phyloP scores from a whole-genome alignment of 306 rosid genomes.

The Carpinus fangiana region DNA sequence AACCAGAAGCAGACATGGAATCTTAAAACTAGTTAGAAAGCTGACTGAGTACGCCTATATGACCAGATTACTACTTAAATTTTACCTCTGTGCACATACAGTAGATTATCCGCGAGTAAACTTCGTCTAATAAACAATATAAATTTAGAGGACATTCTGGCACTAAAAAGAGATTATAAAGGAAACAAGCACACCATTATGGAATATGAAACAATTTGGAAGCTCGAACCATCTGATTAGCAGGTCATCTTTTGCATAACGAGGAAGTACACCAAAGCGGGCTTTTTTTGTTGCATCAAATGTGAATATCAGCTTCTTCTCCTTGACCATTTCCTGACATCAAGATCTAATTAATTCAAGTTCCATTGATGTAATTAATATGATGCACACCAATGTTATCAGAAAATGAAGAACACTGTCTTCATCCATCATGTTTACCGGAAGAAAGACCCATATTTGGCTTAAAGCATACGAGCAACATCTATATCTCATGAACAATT shows the following conservation, averaged over 20 bases:
- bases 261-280: conserved; percentile 91
- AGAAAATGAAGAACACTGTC: background rate
- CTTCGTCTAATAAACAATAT: background rate
- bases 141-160: background rate
- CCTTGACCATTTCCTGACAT: conserved; percentile 96
- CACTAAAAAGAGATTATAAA: conserved; percentile 8
- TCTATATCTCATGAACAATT: background rate
- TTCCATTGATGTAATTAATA: conserved; percentile 14
- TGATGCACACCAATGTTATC: background rate
- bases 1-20: conserved; percentile 2
- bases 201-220: conserved; percentile 96
- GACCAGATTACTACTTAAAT: conserved; percentile 7
- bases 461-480: background rate
- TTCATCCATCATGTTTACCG: background rate
- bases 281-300: conserved; percentile 86
- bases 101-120: background rate
- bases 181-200: conserved; percentile 58
- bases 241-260: conserved; percentile 84
- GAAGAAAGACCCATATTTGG: background rate
- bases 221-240: conserved; percentile 91
- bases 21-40: background rate
- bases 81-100: background rate
- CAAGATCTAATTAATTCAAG: conserved; percentile 22
- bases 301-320: conserved; percentile 66
- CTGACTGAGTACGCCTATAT: conserved; percentile 6